These are phyloP conservation scores for Zopfochytrium polystomum DNA, from an alignment of 371 early-diverging fungal species.

Conservation along the genomic window DNA sequence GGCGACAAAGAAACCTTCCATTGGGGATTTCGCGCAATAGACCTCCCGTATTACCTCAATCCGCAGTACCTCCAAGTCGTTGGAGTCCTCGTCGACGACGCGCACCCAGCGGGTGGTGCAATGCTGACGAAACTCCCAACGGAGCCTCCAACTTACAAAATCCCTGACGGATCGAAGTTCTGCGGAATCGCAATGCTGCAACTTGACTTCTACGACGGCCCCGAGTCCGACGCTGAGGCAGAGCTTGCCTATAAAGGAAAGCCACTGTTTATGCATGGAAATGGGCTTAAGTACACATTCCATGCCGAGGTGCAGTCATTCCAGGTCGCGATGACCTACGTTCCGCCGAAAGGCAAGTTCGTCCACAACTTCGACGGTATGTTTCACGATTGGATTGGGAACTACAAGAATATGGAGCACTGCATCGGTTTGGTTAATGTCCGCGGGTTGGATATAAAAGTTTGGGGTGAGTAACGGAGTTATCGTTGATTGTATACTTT, in stretches of 20 bases:
- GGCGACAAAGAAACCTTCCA: constrained; percentile 23
- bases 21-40: constrained; percentile 12
- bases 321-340: not conserved
- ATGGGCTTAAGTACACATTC: not conserved
- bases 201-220: not conserved
- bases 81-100: constrained; percentile 1
- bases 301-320: not conserved
- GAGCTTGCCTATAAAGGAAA: not conserved
- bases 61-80: constrained; percentile 4
- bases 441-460: not conserved
- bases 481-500: too few relatives aligned
- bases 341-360: not conserved
- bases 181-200: not conserved
- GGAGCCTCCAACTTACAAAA: not conserved
- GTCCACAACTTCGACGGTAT: not conserved
- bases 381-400: not conserved
- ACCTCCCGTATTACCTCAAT: constrained; percentile 6
- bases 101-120: constrained; percentile 6
- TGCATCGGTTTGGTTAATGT: not conserved
- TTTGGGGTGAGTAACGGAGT: not conserved
- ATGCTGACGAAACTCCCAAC: not conserved
- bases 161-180: not conserved
- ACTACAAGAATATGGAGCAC: not conserved
- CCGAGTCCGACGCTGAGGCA: not conserved
- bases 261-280: not conserved